These are phyloP conservation scores for Cadophora sp. DNA, from an alignment of 2,329 filamentous ascomycete genomes.

Conservation along the genomic window DNA sequence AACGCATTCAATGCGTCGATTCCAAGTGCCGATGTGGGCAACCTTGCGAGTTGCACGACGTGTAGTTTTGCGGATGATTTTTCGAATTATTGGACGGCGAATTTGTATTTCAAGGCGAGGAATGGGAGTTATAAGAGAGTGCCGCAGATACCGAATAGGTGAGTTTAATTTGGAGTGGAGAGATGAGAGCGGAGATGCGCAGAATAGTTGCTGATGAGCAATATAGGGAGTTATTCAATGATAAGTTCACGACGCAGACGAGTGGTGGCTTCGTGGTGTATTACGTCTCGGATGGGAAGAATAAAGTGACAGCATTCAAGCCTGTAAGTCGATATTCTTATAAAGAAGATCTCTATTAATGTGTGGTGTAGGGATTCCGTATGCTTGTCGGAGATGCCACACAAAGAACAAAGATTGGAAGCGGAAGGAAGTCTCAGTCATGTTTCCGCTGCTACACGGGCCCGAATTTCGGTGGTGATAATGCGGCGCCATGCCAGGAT, in stretches of 20 bases:
- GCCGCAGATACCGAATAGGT: constrained; percentile 71
- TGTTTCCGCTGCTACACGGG: constrained; percentile 60
- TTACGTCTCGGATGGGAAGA: constrained; percentile 58
- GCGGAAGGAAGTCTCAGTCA: constrained; percentile 61
- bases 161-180: constrained; percentile 50
- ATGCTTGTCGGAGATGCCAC: constrained; percentile 79
- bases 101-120: constrained; percentile 74
- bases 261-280: constrained; percentile 39
- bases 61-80: constrained; percentile 80
- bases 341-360: too few species aligned
- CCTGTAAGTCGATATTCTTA: constrained; percentile 29
- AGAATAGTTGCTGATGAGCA: neutral
- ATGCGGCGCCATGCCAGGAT: constrained; percentile 57
- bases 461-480: constrained; percentile 58
- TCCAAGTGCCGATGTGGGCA: constrained; percentile 63
- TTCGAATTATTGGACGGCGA: constrained; percentile 83
- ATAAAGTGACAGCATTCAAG: constrained; percentile 71
- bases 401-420: constrained; percentile 59
- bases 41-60: constrained; percentile 72
- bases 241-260: constrained; percentile 29
- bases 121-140: constrained; percentile 60
- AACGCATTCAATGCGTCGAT: constrained; percentile 49
- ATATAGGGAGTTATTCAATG: constrained; percentile 38
- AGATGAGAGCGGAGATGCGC: constrained; percentile 14
- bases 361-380: constrained; percentile 62